Evolutionary conservation across 2,329 filamentous ascomycete species (phyloP).

Genomic region (Cordyceps farinosa): DNA sequence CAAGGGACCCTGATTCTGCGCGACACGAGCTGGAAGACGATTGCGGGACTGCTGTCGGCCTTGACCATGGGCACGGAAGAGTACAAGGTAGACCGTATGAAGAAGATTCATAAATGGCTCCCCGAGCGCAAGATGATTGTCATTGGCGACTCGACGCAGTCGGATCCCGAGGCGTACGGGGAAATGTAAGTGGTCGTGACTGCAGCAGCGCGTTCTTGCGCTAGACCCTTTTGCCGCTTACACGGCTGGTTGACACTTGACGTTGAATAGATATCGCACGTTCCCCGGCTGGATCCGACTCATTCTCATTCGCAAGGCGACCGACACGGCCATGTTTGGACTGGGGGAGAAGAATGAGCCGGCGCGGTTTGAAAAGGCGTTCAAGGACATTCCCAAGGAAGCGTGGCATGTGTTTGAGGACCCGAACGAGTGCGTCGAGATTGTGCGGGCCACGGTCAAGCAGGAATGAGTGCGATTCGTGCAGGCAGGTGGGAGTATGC

Average conservation of each 20-base stretch:
- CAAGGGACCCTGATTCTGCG: constrained; percentile 79
- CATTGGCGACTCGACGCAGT: constrained; percentile 88
- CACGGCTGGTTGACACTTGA: constrained; percentile 18
- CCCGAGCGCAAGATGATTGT: constrained; percentile 76
- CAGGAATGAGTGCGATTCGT: not conserved
- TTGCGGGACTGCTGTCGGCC: constrained; percentile 73
- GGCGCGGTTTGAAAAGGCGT: constrained; percentile 77
- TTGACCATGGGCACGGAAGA: constrained; percentile 77
- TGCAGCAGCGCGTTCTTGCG: not conserved
- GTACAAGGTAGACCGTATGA: constrained; percentile 81
- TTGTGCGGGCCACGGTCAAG: constrained; percentile 20
- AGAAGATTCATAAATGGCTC: constrained; percentile 74
- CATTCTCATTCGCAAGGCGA: constrained; percentile 83
- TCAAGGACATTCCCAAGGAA: constrained; percentile 65
- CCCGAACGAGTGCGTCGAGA: constrained; percentile 57
- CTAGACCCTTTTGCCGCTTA: too few species aligned
- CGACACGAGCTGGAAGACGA: constrained; percentile 80
- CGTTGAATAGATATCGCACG: constrained; percentile 49
- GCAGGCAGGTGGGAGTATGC: not conserved
- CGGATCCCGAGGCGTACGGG: constrained; percentile 85
- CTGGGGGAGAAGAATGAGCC: constrained; percentile 72
- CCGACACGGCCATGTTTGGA: constrained; percentile 64
- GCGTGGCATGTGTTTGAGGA: constrained; percentile 82
- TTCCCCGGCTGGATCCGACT: constrained; percentile 74
- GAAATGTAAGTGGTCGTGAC: constrained; percentile 55